Evolutionary conservation across 148 eudicot genomes (phyloP).

Genomic region (Vaccinium vitisidaea): DNA sequence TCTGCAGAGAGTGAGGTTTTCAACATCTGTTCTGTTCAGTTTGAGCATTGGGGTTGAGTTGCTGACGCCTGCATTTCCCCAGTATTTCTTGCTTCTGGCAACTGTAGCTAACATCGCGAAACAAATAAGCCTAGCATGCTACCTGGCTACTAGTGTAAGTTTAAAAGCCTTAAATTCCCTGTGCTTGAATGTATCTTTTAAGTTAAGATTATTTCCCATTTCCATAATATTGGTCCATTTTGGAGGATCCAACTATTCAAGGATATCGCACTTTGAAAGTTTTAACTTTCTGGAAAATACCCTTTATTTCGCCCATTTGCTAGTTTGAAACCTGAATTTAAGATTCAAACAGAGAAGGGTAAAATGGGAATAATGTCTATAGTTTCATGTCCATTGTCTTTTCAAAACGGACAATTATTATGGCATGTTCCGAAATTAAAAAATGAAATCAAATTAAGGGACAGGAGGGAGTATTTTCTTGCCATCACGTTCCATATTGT

Average conservation of each 20-base stretch:
- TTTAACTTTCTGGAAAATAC: not conserved
- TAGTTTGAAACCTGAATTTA: not conserved
- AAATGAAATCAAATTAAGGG: not conserved
- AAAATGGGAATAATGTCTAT: not conserved
- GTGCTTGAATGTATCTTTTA: not conserved
- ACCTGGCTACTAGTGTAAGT: conserved; percentile 92
- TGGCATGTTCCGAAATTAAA: not conserved
- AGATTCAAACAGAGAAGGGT: not conserved
- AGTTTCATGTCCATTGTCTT: not conserved
- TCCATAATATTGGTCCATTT: not conserved
- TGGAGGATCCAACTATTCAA: not conserved
- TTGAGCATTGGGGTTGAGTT: conserved; percentile 93
- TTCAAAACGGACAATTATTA: not conserved
- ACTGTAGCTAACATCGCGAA: conserved; percentile 85
- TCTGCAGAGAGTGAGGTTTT: conserved; percentile 80
- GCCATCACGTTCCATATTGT: not conserved
- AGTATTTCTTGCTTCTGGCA: conserved; percentile 86
- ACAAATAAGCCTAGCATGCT: conserved; percentile 91
- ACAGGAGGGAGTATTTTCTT: not conserved
- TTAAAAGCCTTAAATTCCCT: conserved; percentile 13
- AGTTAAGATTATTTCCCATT: not conserved
- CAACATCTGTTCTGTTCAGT: conserved; percentile 84
- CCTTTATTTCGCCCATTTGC: not conserved
- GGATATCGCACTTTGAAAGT: not conserved
- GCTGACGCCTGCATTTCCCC: conserved; percentile 86